These are phyloP conservation scores for Eucalyptus brandiana DNA, from an alignment of 345 rosid genomes.

Conservation along the genomic window DNA sequence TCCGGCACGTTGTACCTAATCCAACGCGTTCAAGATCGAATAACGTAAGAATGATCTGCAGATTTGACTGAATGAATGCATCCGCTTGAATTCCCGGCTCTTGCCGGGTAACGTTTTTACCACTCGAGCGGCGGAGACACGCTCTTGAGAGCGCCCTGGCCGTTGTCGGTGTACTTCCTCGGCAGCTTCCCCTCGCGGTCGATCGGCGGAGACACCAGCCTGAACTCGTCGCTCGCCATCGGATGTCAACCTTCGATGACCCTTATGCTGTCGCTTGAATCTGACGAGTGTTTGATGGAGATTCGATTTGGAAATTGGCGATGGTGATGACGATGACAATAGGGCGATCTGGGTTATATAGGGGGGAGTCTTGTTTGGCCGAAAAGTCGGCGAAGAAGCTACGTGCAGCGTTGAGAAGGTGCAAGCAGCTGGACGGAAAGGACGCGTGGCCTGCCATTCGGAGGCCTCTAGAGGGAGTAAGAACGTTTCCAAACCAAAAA, in stretches of 20 bases:
- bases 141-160: conserved; percentile 51
- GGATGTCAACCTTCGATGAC: background rate
- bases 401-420: conserved; percentile 5
- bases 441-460: background rate
- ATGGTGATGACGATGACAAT: background rate
- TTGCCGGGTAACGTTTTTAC: background rate
- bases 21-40: conserved; percentile 54
- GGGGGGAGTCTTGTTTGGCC: background rate
- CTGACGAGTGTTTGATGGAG: background rate
- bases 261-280: background rate
- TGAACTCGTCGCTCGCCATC: conserved; percentile 31
- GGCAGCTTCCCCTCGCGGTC: conserved; percentile 50
- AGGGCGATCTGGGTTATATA: background rate
- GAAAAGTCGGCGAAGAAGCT: background rate
- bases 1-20: conserved; percentile 73
- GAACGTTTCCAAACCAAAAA: background rate
- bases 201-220: conserved; percentile 44
- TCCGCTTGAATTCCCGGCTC: background rate
- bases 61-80: background rate
- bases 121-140: conserved; percentile 63
- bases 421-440: background rate
- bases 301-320: background rate
- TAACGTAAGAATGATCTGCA: background rate
- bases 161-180: conserved; percentile 58
- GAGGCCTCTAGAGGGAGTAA: background rate